Percentiles rank a stretch among this genome's conserved stretches.
Evolutionary conservation across 2,329 filamentous ascomycete species (phyloP).

Genomic region (Endoconidiophora polonica): DNA sequence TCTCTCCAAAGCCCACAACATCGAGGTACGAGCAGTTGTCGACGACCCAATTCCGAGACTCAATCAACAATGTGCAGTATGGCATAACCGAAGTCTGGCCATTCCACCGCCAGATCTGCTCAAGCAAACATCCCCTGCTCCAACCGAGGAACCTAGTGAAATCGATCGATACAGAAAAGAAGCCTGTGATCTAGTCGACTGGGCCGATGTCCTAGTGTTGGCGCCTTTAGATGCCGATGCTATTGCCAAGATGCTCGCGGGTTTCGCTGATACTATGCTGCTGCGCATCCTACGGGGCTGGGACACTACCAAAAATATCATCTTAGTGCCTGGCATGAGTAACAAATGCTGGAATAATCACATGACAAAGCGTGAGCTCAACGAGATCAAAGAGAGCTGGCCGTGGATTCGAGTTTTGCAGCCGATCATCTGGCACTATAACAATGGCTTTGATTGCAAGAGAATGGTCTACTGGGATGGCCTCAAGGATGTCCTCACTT

Average conservation of each 20-base stretch:
- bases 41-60: conserved; percentile 48
- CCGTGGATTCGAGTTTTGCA: conserved; percentile 70
- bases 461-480: conserved; percentile 43
- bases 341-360: conserved; percentile 80
- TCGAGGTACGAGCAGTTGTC: conserved; percentile 44
- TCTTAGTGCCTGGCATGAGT: conserved; percentile 81
- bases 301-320: conserved; percentile 70
- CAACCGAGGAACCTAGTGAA: conserved; percentile 11
- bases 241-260: conserved; percentile 74
- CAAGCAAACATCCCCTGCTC: background rate
- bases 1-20: conserved; percentile 46
- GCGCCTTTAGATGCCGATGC: conserved; percentile 73
- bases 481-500: conserved; percentile 54
- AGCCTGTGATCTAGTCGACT: conserved; percentile 56
- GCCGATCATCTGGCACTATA: conserved; percentile 70
- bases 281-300: conserved; percentile 70
- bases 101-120: conserved; percentile 24
- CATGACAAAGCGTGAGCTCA: conserved; percentile 72
- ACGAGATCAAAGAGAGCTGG: conserved; percentile 70
- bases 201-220: conserved; percentile 75
- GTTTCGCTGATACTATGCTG: conserved; percentile 64
- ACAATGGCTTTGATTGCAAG: conserved; percentile 33
- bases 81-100: conserved; percentile 34
- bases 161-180: conserved; percentile 15
- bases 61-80: conserved; percentile 43